Evolutionary conservation across 2,329 filamentous ascomycete genomes (phyloP).

Genomic region (Mycosphaerella sp.): DNA sequence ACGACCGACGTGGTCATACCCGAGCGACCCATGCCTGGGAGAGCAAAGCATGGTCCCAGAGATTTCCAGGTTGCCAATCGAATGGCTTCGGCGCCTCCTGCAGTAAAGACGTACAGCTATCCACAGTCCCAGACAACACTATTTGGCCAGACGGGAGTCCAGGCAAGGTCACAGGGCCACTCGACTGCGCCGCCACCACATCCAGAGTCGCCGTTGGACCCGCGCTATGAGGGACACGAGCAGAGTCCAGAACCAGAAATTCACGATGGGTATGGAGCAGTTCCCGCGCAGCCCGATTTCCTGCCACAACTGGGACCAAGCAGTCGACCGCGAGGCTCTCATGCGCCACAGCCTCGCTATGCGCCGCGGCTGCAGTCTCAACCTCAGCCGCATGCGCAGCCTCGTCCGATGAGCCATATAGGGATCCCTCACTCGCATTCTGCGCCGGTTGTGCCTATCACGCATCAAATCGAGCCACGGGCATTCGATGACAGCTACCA

Average conservation of each 20-base stretch:
- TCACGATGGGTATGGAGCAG: constrained; percentile 35
- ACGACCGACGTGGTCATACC: constrained; percentile 27
- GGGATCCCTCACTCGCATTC: constrained; percentile 41
- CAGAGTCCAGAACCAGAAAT: constrained; percentile 16
- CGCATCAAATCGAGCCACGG: constrained; percentile 44
- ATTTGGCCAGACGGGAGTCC: constrained; percentile 19
- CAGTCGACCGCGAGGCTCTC: constrained; percentile 25
- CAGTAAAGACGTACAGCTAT: constrained; percentile 20
- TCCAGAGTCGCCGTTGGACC: constrained; percentile 5
- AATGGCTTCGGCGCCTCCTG: constrained; percentile 25
- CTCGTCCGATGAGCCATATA: constrained; percentile 24
- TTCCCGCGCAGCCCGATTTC: constrained; percentile 37
- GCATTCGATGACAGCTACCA: constrained; percentile 28
- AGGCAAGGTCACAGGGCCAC: background rate
- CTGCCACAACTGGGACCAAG: constrained; percentile 33
- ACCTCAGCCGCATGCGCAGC: constrained; percentile 15
- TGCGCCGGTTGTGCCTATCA: constrained; percentile 48
- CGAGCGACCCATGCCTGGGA: constrained; percentile 23
- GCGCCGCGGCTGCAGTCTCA: constrained; percentile 22
- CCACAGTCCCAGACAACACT: constrained; percentile 22
- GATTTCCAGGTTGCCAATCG: constrained; percentile 25
- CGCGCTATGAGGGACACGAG: constrained; percentile 20
- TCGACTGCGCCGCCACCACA: constrained; percentile 6
- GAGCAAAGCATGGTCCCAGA: constrained; percentile 33
- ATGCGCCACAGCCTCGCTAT: constrained; percentile 26